Evolutionary conservation across 2,329 filamentous ascomycete species (phyloP).

Genomic region (Chaetomium sp.): DNA sequence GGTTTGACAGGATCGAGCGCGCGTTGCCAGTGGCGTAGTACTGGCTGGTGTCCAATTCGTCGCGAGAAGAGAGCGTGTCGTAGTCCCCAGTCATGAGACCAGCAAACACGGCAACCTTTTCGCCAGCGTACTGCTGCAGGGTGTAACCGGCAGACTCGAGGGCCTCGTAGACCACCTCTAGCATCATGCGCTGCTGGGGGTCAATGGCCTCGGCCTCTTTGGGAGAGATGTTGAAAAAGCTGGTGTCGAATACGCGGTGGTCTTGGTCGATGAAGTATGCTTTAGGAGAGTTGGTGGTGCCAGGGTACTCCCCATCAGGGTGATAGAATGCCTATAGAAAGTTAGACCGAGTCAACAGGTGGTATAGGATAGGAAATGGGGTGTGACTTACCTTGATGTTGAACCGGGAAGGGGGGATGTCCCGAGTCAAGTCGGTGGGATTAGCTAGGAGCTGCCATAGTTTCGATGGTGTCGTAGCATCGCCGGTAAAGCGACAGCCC

Average conservation of each 20-base stretch:
- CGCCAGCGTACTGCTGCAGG: slow-evolving; percentile 39
- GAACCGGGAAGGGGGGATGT: slow-evolving; percentile 38
- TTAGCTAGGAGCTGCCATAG: slow-evolving; percentile 40
- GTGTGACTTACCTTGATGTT: slow-evolving; percentile 29
- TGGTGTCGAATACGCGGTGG: slow-evolving; percentile 40
- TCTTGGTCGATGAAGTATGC: slow-evolving; percentile 41
- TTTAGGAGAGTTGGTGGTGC: slow-evolving; percentile 39
- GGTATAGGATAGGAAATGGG: background rate
- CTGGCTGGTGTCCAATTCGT: slow-evolving; percentile 41
- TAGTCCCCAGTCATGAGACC: slow-evolving; percentile 46
- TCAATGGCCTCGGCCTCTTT: slow-evolving; percentile 45
- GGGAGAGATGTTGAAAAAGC: slow-evolving; percentile 46
- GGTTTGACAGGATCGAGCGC: slow-evolving; percentile 47
- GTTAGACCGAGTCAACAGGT: background rate
- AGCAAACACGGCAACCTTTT: slow-evolving; percentile 46
- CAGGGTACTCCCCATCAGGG: slow-evolving; percentile 41
- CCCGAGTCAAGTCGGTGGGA: slow-evolving; percentile 36
- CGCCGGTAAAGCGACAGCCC: slow-evolving; percentile 41
- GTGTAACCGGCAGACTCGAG: slow-evolving; percentile 43
- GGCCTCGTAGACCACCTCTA: slow-evolving; percentile 45
- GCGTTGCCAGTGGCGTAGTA: slow-evolving; percentile 49
- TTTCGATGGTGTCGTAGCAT: slow-evolving; percentile 37
- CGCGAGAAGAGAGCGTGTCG: slow-evolving; percentile 39
- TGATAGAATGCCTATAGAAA: slow-evolving; percentile 37
- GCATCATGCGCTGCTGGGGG: slow-evolving; percentile 41